Percentiles rank a stretch among this genome's conserved stretches.
These are phyloP conservation scores for Tetrapyrgos nigripes DNA, from an alignment of 1,284 basidiomycete genomes.

Conservation along the genomic window DNA sequence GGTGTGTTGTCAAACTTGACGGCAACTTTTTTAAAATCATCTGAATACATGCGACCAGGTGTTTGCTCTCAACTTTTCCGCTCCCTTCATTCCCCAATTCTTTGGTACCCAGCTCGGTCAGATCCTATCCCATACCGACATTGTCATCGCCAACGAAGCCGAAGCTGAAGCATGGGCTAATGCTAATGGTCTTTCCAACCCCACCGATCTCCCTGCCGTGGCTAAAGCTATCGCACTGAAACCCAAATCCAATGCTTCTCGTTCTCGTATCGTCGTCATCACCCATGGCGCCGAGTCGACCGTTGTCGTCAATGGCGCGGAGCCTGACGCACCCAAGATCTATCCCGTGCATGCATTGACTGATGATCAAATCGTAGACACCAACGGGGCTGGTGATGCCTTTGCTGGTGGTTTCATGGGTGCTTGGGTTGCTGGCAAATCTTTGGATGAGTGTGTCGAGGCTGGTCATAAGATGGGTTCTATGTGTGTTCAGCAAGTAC, in stretches of 20 bases:
- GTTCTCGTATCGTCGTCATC: slow-evolving; percentile 87
- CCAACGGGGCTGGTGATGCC: slow-evolving; percentile 99
- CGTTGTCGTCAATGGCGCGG: slow-evolving; percentile 73
- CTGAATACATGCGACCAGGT: slow-evolving; percentile 50
- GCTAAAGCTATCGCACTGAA: slow-evolving; percentile 77
- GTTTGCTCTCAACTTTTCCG: slow-evolving; percentile 94
- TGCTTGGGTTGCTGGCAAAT: slow-evolving; percentile 84
- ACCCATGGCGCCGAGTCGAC: slow-evolving; percentile 91
- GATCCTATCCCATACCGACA: slow-evolving; percentile 83
- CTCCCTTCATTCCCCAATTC: slow-evolving; percentile 97
- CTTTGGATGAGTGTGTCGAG: slow-evolving; percentile 80
- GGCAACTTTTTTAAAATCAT: background rate
- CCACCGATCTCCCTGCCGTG: slow-evolving; percentile 71
- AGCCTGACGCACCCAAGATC: slow-evolving; percentile 58
- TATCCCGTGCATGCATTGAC: slow-evolving; percentile 71
- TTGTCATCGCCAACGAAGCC: slow-evolving; percentile 93
- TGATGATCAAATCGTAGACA: slow-evolving; percentile 88
- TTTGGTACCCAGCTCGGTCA: slow-evolving; percentile 85
- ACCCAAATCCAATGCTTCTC: slow-evolving; percentile 74
- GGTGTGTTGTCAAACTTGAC: slow-evolving; percentile 42
- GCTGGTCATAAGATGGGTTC: slow-evolving; percentile 90
- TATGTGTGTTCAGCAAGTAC: slow-evolving; percentile 88
- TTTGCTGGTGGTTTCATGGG: slow-evolving; percentile 98
- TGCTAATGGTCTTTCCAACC: slow-evolving; percentile 62
- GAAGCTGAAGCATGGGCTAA: slow-evolving; percentile 91